Evolutionary conservation across 2,329 filamentous ascomycete genomes (phyloP).

Genomic region (Colletotrichum destructivum): DNA sequence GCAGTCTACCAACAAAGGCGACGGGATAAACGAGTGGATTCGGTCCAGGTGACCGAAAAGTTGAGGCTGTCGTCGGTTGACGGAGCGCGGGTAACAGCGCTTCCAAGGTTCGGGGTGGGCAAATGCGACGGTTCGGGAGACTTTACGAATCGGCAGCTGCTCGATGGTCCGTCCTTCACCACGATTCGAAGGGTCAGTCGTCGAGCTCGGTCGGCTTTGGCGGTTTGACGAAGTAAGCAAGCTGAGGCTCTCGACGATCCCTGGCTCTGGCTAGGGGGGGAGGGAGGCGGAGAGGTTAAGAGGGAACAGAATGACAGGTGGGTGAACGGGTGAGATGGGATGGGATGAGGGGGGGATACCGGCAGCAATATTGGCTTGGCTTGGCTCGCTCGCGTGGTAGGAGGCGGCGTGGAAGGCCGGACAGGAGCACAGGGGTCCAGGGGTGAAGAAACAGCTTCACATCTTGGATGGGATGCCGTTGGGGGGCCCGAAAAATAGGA

Average conservation of each 20-base stretch:
- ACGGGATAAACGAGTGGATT: constrained; percentile 33
- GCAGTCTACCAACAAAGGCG: constrained; percentile 13
- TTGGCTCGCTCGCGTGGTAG: constrained; percentile 34
- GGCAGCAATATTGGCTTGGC: constrained; percentile 39
- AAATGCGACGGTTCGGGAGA: background rate
- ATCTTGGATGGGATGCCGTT: constrained; percentile 1
- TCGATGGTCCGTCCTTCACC: background rate
- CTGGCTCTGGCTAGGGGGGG: constrained; percentile 20
- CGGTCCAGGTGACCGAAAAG: constrained; percentile 13
- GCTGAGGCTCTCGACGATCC: constrained; percentile 31
- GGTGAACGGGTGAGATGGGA: constrained; percentile 13
- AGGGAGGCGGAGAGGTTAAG: constrained; percentile 20
- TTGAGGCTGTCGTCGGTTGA: background rate
- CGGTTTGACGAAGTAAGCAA: constrained; percentile 25
- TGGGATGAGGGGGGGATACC: constrained; percentile 17
- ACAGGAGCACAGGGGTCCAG: constrained; percentile 22
- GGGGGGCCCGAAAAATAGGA: constrained; percentile 32
- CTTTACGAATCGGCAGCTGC: background rate
- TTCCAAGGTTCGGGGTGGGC: background rate
- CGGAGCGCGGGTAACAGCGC: too few relatives aligned
- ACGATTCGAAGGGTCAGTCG: constrained; percentile 6
- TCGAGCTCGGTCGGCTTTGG: constrained; percentile 15
- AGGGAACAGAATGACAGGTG: constrained; percentile 13
- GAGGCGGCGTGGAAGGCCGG: constrained; percentile 14
- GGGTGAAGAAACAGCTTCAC: constrained; percentile 3